Conservation (phyloP, 108 stramenopile species). For the Aurantiochytrium sp. region DNA sequence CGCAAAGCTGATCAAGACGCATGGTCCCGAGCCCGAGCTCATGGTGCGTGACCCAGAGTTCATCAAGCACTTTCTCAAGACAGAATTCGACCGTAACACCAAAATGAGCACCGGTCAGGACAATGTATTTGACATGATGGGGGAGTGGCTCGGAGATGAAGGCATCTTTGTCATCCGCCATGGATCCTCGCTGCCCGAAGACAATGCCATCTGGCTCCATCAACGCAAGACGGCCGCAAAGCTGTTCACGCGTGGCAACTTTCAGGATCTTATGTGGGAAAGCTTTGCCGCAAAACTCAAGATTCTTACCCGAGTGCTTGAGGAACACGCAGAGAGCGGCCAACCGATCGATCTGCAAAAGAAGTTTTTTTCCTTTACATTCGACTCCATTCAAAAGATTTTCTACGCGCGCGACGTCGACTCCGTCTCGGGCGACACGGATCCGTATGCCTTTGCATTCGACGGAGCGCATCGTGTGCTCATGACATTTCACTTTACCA, state of each 20-base stretch:
- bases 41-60: not conserved
- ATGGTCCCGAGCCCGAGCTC: not conserved
- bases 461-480: constrained; percentile 24
- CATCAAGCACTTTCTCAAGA: not conserved
- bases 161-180: not conserved
- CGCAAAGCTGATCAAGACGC: not conserved
- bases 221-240: constrained; percentile 43
- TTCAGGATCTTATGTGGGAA: constrained; percentile 18
- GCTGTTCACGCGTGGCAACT: constrained; percentile 30
- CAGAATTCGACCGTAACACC: not conserved
- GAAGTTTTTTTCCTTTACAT: constrained; percentile 26
- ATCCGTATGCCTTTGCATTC: constrained; percentile 35
- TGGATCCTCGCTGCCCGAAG: constrained; percentile 30
- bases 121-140: not conserved
- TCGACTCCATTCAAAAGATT: constrained; percentile 39
- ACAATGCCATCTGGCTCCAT: constrained; percentile 31
- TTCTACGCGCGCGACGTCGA: constrained; percentile 41
- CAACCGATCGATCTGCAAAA: constrained; percentile 32
- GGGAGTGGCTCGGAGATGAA: not conserved
- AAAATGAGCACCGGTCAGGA: not conserved
- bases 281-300: constrained; percentile 9
- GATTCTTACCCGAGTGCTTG: not conserved
- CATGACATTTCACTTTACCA: not conserved
- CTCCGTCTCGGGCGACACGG: constrained; percentile 1
- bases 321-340: not conserved